Base-by-base conservation (phyloP, 495 filamentous ascomycete genomes). In the Delitschia confertaspora region DNA sequence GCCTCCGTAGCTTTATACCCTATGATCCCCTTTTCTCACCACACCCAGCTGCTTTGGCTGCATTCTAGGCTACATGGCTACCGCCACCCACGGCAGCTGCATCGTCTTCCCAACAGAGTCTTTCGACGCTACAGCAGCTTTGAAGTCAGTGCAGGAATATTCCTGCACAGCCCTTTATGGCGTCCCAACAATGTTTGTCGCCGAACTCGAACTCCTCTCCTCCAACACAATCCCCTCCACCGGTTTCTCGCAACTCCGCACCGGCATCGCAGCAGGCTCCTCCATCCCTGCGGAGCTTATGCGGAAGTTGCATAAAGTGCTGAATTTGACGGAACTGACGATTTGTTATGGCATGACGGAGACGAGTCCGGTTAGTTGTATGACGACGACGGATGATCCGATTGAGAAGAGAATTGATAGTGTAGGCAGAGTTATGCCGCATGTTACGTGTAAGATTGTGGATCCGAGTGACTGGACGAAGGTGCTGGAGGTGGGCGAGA, bases 271-370 rank as follows among this genome's bases (percentile, higher is more conserved):
- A n/a, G 86, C 89, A 0, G 91, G 91, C 11, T 82, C 76, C 36
- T 83, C 75, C 29, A 79, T 98, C 14, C 91, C 89, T 0, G 72
- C 79, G 3, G 76, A 85, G 41, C 60, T 98, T 18, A 94, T 98
- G 91, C 75, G 77, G 11, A 79, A 75, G 45, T 59, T 98, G 11
- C 83, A 89, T 53, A 67, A 66, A 25, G 69, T 60, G n/a, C 66
- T 95, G 4, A 93, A 93, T 34, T 66, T 98, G 21, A 78, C 74
- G 0, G 83, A 94, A 21, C 58, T 95, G 41, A 94, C 88, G 0
- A 95, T 95, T 53, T 95, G 91, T 68, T 98, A 98, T 62, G 91
- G 88, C 26, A 98, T 98, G 91, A 98, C 91, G 10, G 91, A 98
- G 64, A 98, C 91, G 0, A 80, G 76, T 34, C 91, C 91, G n/a